phyloP scores from a whole-genome alignment of 2,329 filamentous ascomycete genomes.

The Albifimbria verrucaria region DNA sequence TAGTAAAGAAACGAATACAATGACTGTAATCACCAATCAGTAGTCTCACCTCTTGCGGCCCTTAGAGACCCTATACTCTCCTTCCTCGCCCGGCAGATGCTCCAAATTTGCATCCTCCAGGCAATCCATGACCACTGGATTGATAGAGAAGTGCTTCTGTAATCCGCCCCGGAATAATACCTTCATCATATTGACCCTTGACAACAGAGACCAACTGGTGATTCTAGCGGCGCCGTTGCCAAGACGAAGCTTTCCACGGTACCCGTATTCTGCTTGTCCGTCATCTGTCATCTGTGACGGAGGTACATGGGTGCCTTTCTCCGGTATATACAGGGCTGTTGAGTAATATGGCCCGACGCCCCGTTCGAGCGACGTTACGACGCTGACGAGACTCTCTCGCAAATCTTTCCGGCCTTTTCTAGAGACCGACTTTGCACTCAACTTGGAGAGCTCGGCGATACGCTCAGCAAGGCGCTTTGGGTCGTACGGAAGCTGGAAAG shows the following conservation, averaged over 20 bases:
- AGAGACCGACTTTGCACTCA: constrained; percentile 47
- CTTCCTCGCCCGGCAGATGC: constrained; percentile 11
- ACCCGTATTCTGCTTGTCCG: constrained; percentile 47
- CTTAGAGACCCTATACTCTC: constrained; percentile 4
- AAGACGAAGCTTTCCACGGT: constrained; percentile 48
- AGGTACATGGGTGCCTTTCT: constrained; percentile 40
- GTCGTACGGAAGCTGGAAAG: constrained; percentile 48
- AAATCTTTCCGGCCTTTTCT: constrained; percentile 46
- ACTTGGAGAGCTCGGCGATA: constrained; percentile 43
- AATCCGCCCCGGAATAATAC: constrained; percentile 44
- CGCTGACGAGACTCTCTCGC: constrained; percentile 46
- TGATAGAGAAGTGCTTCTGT: constrained; percentile 33
- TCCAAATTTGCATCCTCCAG: constrained; percentile 33
- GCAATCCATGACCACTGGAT: constrained; percentile 35
- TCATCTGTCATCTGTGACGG: constrained; percentile 37
- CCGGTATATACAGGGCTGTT: constrained; percentile 38
- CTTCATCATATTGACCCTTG: constrained; percentile 46
- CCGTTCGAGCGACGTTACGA: constrained; percentile 52
- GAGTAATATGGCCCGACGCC: constrained; percentile 54
- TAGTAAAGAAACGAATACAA: no score
- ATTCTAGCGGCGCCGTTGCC: constrained; percentile 42
- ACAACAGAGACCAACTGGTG: constrained; percentile 49
- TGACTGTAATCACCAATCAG: no score
- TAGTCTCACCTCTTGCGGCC: constrained; percentile 19
- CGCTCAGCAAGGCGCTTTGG: constrained; percentile 45